phyloP scores from a whole-genome alignment of 768 basidiomycete genomes.

The Macrolepiota fuliginosa region DNA sequence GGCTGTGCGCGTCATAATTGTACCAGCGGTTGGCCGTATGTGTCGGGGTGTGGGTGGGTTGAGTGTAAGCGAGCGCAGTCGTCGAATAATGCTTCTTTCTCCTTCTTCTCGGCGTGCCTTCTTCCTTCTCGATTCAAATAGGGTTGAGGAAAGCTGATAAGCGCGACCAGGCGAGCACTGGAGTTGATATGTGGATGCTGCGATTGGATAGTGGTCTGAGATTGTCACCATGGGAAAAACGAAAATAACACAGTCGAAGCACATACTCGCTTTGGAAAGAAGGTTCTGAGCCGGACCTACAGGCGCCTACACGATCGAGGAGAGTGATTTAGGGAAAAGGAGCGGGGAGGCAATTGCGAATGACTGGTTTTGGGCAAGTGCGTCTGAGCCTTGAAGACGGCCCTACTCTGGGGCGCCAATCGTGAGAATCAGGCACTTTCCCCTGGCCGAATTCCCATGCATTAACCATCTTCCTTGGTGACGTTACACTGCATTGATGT shows the following conservation, averaged over 20 bases:
- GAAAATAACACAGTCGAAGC: not conserved
- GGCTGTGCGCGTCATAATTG: not conserved
- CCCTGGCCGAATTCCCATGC: not conserved
- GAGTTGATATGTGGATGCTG: not conserved
- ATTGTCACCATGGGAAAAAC: conserved; percentile 1
- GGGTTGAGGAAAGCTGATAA: not conserved
- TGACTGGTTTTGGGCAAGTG: not conserved
- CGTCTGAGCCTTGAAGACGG: not conserved
- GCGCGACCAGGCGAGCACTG: not conserved
- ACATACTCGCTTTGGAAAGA: not conserved
- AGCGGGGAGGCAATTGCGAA: not conserved
- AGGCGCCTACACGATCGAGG: not conserved
- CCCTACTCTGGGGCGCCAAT: not conserved
- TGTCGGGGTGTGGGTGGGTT: not conserved
- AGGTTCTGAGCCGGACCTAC: not conserved
- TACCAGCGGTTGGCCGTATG: not conserved
- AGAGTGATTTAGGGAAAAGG: not conserved
- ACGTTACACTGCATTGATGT: not conserved
- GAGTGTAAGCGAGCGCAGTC: not conserved
- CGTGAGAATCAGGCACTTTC: not conserved
- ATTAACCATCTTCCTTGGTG: not conserved
- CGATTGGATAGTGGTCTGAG: not conserved
- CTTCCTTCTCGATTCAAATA: not conserved
- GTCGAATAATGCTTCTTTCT: not conserved
- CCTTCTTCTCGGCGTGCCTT: not conserved